phyloP scores from a whole-genome alignment of 1,139 yeast species.

The Magnusiomyces clavatus region DNA sequence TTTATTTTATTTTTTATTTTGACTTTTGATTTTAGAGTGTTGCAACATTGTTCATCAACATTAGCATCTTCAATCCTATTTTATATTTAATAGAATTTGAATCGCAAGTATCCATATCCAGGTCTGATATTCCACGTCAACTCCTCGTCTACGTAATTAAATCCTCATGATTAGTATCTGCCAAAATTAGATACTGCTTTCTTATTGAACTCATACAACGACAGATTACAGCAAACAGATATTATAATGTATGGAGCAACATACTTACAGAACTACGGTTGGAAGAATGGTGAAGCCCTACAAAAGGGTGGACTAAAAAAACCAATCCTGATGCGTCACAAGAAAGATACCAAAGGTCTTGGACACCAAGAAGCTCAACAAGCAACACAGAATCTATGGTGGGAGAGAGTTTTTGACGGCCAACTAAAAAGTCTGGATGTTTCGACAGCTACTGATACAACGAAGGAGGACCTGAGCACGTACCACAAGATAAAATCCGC shows the following conservation, averaged over 20 bases:
- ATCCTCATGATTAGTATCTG: no score
- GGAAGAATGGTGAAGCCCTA: conserved; percentile 87
- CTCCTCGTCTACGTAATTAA: no score
- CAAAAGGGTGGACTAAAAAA: conserved; percentile 70
- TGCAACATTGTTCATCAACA: no score
- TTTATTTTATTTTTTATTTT: no score
- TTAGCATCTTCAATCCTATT: no score
- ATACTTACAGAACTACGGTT: conserved; percentile 73
- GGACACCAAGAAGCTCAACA: conserved; percentile 45
- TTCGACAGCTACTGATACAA: conserved; percentile 26
- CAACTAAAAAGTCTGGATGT: conserved; percentile 77
- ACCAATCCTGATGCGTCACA: conserved; percentile 85
- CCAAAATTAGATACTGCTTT: no score
- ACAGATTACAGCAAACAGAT: neutral
- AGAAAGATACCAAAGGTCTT: conserved; percentile 82
- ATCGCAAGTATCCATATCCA: no score
- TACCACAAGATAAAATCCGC: no score
- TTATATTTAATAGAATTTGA: no score
- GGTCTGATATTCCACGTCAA: no score
- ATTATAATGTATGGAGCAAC: conserved; percentile 64
- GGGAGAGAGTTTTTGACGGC: conserved; percentile 94
- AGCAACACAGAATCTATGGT: conserved; percentile 70
- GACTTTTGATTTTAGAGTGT: no score
- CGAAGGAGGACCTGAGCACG: conserved; percentile 15
- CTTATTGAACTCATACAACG: neutral